These are phyloP conservation scores for Garcileccinum viscosum DNA, from an alignment of 1,284 basidiomycete species.

Conservation along the genomic window DNA sequence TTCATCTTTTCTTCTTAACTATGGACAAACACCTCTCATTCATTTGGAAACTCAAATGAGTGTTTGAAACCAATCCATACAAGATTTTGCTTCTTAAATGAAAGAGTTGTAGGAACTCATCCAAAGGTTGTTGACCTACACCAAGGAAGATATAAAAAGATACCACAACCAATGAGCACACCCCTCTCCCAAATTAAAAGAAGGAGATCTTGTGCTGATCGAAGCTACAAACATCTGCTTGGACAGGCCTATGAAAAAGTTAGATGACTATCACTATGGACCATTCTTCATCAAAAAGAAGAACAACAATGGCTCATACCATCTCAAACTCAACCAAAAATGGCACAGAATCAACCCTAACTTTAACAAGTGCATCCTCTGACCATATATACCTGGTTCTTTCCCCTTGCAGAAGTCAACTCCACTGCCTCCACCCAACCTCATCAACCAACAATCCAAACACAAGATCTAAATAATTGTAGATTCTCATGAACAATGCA, in stretches of 20 bases:
- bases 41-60: too few relatives aligned
- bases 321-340: background rate
- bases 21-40: too few relatives aligned
- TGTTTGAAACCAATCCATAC: background rate
- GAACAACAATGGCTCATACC: background rate
- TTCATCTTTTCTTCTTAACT: too few relatives aligned
- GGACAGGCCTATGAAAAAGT: background rate
- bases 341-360: background rate
- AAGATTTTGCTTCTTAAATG: background rate
- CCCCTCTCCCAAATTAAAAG: too few relatives aligned
- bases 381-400: background rate
- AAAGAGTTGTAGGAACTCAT: background rate
- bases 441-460: background rate
- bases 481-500: too few relatives aligned
- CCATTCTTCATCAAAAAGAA: background rate
- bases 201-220: too few relatives aligned
- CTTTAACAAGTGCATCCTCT: background rate
- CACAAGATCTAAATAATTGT: background rate
- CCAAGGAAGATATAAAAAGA: background rate
- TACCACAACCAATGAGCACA: background rate
- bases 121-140: background rate
- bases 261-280: background rate
- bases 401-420: background rate
- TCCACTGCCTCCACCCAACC: background rate
- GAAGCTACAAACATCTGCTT: background rate